A percentile compares a stretch with the other conserved stretches of the same genome.
Evolutionary conservation across 169 alveolate genomes (phyloP).

Genomic region (Plasmodium cynomolgi): DNA sequence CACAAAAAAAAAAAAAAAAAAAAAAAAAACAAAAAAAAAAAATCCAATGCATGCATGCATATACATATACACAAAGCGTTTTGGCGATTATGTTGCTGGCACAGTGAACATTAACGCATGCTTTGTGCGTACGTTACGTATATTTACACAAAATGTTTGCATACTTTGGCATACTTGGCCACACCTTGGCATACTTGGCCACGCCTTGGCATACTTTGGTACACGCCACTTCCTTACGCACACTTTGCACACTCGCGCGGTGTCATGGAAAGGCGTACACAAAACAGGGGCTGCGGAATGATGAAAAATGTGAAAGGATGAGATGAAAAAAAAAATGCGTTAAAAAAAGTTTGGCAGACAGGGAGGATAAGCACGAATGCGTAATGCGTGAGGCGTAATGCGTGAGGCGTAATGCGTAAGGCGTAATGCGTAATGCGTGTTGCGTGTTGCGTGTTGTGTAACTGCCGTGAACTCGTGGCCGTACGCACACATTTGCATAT

Average conservation of each 20-base stretch:
- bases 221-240: neutral
- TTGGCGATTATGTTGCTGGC: neutral
- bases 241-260: neutral
- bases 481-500: constrained; percentile 69
- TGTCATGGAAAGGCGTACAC: neutral
- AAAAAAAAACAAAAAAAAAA: neutral
- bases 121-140: neutral
- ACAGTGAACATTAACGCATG: neutral
- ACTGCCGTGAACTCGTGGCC: neutral
- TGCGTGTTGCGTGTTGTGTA: neutral
- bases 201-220: no score
- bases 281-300: neutral
- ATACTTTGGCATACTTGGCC: neutral
- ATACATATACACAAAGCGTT: neutral
- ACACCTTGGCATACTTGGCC: neutral
- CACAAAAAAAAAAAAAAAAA: neutral
- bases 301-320: neutral
- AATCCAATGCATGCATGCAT: neutral
- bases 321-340: neutral
- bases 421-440: neutral
- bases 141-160: neutral
- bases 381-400: neutral
- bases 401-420: neutral
- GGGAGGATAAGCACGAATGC: neutral
- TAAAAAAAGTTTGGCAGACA: neutral